Base-by-base conservation (phyloP, 208 protist genomes). In the Angomonas deanei region DNA sequence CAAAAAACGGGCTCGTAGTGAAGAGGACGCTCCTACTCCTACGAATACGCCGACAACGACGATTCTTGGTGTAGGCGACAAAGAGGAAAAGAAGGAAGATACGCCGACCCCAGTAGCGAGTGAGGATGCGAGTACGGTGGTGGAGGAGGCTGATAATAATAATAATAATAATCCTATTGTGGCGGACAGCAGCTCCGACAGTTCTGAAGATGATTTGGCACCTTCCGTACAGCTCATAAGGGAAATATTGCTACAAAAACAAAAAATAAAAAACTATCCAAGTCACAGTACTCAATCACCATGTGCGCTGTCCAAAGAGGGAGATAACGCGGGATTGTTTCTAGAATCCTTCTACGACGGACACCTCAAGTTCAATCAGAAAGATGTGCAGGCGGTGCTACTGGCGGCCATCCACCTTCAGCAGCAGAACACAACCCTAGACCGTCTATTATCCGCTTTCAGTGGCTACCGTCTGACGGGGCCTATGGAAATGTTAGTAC, bases 401-500 rank as follows among this genome's bases (percentile, higher is more conserved):
- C 50, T 48, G 4, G 65, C 70, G 2, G 75, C 70, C 2, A 15
- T 54, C 3, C 4, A 34, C 1, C 27, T 76, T 21, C 17, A 32
- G 3, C 67, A 66, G 0, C n/a, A 30, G 1, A 48, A 56, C 31
- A 74, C 70, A 0, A 24, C 50, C 2, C 50, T 42, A n/a, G 11
- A n/a, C 36, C 15, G 11, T 15, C 36, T 42, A 8, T 63, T 78
- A 3, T 5, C 2, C 1, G 71, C 72, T 0, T 86, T 82, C 46
- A 50, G 46, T 0, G 75, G 72, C 0, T 80, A 74, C 59, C 54
- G 50, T n/a, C 64, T 82, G 0, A 68, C 71, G 3, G 79, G 79
- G 0, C 74, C 79, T 0, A 66, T 80, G 23, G 79, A 78, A 36
- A 19, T 78, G 21, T 61, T 64, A 0, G 3, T 61, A 60, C 27